phyloP scores from a whole-genome alignment of 495 filamentous ascomycete genomes.

The Penicillium subrubescens region DNA sequence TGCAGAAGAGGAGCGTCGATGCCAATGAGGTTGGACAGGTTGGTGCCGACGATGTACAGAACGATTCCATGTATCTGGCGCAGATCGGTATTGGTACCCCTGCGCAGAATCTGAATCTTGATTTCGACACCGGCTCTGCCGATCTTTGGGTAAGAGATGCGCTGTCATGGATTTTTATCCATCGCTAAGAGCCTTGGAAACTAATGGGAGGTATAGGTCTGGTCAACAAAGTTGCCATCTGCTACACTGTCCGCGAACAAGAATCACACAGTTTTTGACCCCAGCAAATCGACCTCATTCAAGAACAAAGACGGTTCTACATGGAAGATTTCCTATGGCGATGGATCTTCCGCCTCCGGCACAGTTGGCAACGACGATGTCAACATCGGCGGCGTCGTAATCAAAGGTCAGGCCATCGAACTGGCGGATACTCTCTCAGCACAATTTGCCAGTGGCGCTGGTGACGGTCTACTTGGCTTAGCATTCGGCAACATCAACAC shows the following conservation, averaged over 20 bases:
- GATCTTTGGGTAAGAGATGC: constrained; percentile 70
- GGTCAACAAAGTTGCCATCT: constrained; percentile 58
- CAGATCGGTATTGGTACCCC: constrained; percentile 69
- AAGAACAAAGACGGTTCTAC: constrained; percentile 48
- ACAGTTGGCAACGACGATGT: constrained; percentile 71
- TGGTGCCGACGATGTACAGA: constrained; percentile 71
- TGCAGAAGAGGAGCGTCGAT: constrained; percentile 52
- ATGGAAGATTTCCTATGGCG: constrained; percentile 77
- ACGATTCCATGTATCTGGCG: constrained; percentile 71
- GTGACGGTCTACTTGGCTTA: constrained; percentile 77
- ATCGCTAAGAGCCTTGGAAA: not conserved
- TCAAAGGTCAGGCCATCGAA: constrained; percentile 71
- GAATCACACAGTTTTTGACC: constrained; percentile 57
- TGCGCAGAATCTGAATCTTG: constrained; percentile 63
- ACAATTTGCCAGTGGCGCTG: constrained; percentile 58
- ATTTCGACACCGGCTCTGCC: constrained; percentile 78
- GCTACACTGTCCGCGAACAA: constrained; percentile 37
- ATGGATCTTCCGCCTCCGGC: constrained; percentile 71
- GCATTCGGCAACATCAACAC: constrained; percentile 74
- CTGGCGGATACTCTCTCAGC: constrained; percentile 65
- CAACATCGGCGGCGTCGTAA: constrained; percentile 64
- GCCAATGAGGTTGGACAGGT: constrained; percentile 55
- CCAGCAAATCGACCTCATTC: constrained; percentile 62
- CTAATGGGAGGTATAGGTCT: constrained; percentile 49
- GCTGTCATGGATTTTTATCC: not conserved